phyloP scores from a whole-genome alignment of 352 stramenopile species.

The Phytopythium ostracodes region DNA sequence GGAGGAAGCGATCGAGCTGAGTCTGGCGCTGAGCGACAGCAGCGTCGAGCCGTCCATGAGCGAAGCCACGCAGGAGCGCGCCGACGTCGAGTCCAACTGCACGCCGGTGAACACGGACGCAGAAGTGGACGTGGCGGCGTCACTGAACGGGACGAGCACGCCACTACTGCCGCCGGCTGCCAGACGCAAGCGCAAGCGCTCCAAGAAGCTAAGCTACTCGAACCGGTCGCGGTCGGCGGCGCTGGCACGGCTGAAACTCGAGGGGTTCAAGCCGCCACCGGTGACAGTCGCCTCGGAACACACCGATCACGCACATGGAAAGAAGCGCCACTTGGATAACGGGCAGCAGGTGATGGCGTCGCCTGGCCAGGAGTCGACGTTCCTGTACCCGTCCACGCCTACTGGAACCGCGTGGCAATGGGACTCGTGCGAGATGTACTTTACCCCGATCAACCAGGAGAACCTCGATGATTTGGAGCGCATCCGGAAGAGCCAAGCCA shows the following conservation, averaged over 20 bases:
- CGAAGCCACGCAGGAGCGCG: not conserved
- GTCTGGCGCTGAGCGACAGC: slow-evolving; percentile 29
- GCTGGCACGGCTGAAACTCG: not conserved
- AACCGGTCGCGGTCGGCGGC: slow-evolving; percentile 9
- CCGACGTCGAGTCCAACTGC: not conserved
- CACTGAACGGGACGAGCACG: not conserved
- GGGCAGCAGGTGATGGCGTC: not conserved
- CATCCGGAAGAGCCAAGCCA: slow-evolving; percentile 48
- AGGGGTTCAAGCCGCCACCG: not conserved
- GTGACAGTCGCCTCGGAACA: not conserved
- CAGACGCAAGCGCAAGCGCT: slow-evolving; percentile 36
- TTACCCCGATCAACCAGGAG: slow-evolving; percentile 38
- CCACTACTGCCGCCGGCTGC: not conserved
- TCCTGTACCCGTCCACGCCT: slow-evolving; percentile 31
- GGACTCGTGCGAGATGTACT: slow-evolving; percentile 57
- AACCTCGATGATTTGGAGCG: slow-evolving; percentile 51
- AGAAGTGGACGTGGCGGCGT: not conserved
- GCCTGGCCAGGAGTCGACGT: not conserved
- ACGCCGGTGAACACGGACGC: not conserved
- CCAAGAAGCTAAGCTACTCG: slow-evolving; percentile 37
- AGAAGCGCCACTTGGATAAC: not conserved
- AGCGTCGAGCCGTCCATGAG: slow-evolving; percentile 12
- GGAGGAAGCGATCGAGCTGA: slow-evolving; percentile 29
- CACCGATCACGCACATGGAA: not conserved
- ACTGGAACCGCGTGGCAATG: slow-evolving; percentile 52